phyloP scores from a whole-genome alignment of 2,329 filamentous ascomycete species.

The Malbranchea cinnamomea region DNA sequence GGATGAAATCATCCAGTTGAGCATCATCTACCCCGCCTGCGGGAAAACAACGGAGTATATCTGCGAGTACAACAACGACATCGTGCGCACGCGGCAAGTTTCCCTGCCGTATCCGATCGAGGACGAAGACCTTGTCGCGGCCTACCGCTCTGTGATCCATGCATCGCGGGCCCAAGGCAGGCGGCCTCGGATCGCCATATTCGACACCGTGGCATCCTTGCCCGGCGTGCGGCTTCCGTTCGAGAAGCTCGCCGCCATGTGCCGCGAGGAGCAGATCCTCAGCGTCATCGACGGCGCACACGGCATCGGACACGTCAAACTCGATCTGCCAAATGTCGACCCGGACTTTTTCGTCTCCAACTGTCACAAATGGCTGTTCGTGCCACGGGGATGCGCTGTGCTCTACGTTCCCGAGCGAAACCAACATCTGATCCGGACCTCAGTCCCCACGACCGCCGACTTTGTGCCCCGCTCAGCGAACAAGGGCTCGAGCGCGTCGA shows the following conservation, averaged over 20 bases:
- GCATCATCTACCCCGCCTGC: slow-evolving; percentile 59
- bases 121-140: slow-evolving; percentile 45
- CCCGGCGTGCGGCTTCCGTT: slow-evolving; percentile 65
- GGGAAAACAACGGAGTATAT: slow-evolving; percentile 56
- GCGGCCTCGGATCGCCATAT: slow-evolving; percentile 50
- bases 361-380: slow-evolving; percentile 71
- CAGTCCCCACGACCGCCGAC: slow-evolving; percentile 61
- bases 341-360: slow-evolving; percentile 75
- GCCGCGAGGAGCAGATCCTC: slow-evolving; percentile 47
- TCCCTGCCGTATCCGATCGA: slow-evolving; percentile 50
- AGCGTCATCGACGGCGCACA: slow-evolving; percentile 69
- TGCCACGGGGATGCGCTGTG: slow-evolving; percentile 59
- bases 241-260: slow-evolving; percentile 45
- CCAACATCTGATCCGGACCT: slow-evolving; percentile 53
- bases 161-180: slow-evolving; percentile 39
- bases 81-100: slow-evolving; percentile 35
- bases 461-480: slow-evolving; percentile 35
- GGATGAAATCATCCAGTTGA: slow-evolving; percentile 51
- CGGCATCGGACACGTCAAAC: slow-evolving; percentile 56
- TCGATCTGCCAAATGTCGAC: slow-evolving; percentile 49
- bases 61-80: slow-evolving; percentile 42
- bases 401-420: slow-evolving; percentile 61
- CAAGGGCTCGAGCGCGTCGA: too few relatives aligned
- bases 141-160: slow-evolving; percentile 42
- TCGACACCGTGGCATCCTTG: slow-evolving; percentile 60